These are phyloP conservation scores for Puccinia coronata DNA, from an alignment of 1,284 basidiomycete species.

Conservation along the genomic window DNA sequence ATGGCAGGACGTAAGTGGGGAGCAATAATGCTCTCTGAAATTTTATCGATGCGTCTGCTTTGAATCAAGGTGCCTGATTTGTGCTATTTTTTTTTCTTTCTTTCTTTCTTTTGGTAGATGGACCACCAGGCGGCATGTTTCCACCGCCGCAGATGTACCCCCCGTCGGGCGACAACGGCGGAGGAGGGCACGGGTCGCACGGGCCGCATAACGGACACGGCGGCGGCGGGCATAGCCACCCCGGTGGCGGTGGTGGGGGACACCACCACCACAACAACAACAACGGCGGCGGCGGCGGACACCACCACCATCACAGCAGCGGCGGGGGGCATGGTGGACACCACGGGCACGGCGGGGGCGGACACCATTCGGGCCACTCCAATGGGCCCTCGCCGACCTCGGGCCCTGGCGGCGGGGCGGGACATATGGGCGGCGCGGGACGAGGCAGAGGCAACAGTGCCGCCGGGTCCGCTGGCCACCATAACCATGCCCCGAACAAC, in stretches of 20 bases:
- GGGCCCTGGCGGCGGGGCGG: too few relatives aligned
- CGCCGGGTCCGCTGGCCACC: too few relatives aligned
- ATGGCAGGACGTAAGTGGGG: constrained; percentile 24
- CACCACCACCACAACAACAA: too few relatives aligned
- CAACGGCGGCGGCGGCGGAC: constrained; percentile 11
- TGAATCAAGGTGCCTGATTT: too few relatives aligned
- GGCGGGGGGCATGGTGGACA: background rate
- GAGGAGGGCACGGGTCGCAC: constrained; percentile 2
- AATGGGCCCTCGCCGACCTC: too few relatives aligned
- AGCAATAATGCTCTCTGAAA: too few relatives aligned
- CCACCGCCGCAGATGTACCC: constrained; percentile 20
- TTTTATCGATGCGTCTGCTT: too few relatives aligned
- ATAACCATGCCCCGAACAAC: too few relatives aligned
- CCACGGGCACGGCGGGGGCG: background rate
- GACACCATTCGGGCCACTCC: background rate
- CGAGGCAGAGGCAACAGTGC: too few relatives aligned
- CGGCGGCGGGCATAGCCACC: background rate
- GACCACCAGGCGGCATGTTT: background rate
- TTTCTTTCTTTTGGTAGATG: background rate
- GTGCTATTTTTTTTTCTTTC: background rate
- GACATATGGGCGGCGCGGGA: too few relatives aligned
- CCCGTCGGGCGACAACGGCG: background rate
- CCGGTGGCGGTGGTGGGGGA: background rate
- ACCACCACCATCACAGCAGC: constrained; percentile 30
- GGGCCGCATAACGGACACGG: background rate